Conservation (phyloP, 148 eudicot genomes). For the Arbutus unedo region DNA sequence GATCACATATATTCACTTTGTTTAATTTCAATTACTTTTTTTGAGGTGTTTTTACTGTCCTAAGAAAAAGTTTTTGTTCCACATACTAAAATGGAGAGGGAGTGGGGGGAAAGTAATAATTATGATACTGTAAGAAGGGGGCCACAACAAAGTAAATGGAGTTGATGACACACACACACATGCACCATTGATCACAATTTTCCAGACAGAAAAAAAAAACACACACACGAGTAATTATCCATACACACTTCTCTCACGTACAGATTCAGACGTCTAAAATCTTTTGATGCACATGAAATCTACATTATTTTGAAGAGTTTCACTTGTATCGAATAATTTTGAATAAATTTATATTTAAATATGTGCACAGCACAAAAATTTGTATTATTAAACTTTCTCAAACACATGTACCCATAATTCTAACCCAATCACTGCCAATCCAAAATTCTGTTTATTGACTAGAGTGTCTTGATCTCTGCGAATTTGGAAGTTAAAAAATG, state of each 20-base stretch:
- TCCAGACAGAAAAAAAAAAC: not conserved
- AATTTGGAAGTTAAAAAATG: not conserved
- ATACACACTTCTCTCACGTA: too few species aligned
- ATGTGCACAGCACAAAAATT: too few species aligned
- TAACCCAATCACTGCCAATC: constrained; percentile 27
- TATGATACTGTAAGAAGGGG: constrained; percentile 22
- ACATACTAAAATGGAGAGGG: not conserved
- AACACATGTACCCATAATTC: not conserved
- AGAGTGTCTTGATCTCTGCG: not conserved
- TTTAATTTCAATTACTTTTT: not conserved
- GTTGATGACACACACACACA: not conserved
- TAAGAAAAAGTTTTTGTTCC: not conserved
- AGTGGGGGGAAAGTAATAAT: not conserved
- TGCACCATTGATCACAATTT: not conserved
- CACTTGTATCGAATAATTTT: too few species aligned
- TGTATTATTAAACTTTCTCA: not conserved
- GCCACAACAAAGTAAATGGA: constrained; percentile 21
- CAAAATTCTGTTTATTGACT: constrained; percentile 4
- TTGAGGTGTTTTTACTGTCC: not conserved
- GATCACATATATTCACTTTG: not conserved
- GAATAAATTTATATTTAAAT: too few species aligned
- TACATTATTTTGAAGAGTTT: too few species aligned
- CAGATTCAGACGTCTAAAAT: too few species aligned
- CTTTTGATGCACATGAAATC: too few species aligned
- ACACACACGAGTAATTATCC: too few species aligned